phyloP scores from a whole-genome alignment of 139 green algal species.

The Spirogloea muscicola region DNA sequence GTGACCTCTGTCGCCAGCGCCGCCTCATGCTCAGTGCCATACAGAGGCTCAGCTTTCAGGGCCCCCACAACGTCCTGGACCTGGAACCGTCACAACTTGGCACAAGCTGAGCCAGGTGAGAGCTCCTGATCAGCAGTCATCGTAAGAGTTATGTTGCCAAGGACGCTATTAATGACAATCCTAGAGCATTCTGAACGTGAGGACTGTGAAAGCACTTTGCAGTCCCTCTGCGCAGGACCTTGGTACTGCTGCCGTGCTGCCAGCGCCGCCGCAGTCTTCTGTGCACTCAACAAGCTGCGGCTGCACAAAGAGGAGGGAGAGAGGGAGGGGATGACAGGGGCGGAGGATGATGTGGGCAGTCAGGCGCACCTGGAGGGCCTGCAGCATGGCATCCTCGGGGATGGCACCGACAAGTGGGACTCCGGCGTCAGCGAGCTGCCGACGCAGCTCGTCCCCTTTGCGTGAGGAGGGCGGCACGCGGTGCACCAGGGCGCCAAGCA shows the following conservation, averaged over 20 bases:
- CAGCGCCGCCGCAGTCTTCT: too few species aligned
- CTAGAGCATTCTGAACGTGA: too few species aligned
- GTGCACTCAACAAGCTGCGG: not conserved
- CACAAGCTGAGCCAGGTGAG: too few species aligned
- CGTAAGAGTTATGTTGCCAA: too few species aligned
- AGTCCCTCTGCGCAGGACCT: too few species aligned
- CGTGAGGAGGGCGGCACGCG: slow-evolving; percentile 1
- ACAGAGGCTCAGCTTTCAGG: slow-evolving; percentile 57
- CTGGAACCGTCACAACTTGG: too few species aligned
- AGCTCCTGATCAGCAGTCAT: too few species aligned
- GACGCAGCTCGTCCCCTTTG: not conserved
- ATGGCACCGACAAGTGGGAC: slow-evolving; percentile 62
- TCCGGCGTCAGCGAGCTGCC: slow-evolving; percentile 32
- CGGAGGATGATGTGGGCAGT: not conserved
- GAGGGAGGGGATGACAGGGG: too few species aligned
- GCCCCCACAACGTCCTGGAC: slow-evolving; percentile 65
- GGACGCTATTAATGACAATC: too few species aligned
- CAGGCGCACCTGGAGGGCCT: slow-evolving; percentile 31
- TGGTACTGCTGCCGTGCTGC: too few species aligned
- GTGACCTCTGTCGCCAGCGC: slow-evolving; percentile 34
- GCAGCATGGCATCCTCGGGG: slow-evolving; percentile 57
- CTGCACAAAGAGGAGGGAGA: not conserved
- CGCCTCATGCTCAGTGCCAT: slow-evolving; percentile 52
- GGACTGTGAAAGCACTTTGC: too few species aligned
- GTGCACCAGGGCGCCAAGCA: slow-evolving; percentile 23